phyloP scores from a whole-genome alignment of 2,329 filamentous ascomycete species.

The Chaetomiaceae sp. region DNA sequence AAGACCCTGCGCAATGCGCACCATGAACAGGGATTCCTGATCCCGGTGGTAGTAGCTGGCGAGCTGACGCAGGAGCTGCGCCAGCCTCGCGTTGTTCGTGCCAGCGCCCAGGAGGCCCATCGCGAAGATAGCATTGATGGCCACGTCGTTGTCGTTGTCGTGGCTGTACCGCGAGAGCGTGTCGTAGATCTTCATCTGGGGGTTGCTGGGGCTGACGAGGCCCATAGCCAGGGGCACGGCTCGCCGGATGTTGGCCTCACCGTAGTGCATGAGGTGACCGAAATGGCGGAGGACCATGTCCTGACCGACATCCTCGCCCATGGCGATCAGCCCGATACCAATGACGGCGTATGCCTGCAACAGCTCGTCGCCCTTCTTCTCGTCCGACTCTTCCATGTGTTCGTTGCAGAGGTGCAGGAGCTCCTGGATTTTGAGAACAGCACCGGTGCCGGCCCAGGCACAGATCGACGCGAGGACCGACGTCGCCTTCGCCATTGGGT shows the following conservation, averaged over 20 bases:
- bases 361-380: constrained; percentile 92
- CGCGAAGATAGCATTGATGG: constrained; percentile 96
- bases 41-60: constrained; percentile 98
- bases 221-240: constrained; percentile 96
- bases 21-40: constrained; percentile 96
- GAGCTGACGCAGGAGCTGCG: constrained; percentile 86
- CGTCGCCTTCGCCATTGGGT: constrained; percentile 95
- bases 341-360: constrained; percentile 94
- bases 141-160: constrained; percentile 97
- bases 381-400: constrained; percentile 87
- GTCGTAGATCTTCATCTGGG: constrained; percentile 99
- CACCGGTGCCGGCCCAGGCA: constrained; percentile 95
- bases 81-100: constrained; percentile 95
- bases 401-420: constrained; percentile 97
- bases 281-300: constrained; percentile 98
- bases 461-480: constrained; percentile 92
- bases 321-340: constrained; percentile 87
- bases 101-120: constrained; percentile 97
- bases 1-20: constrained; percentile 93
- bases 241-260: constrained; percentile 92
- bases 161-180: constrained; percentile 95
- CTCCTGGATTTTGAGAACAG: constrained; percentile 94
- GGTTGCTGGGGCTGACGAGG: constrained; percentile 92
- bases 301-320: constrained; percentile 97
- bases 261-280: constrained; percentile 98